Base-by-base conservation (phyloP, 2,329 filamentous ascomycete genomes). In the Tricladium varicosporioides region DNA sequence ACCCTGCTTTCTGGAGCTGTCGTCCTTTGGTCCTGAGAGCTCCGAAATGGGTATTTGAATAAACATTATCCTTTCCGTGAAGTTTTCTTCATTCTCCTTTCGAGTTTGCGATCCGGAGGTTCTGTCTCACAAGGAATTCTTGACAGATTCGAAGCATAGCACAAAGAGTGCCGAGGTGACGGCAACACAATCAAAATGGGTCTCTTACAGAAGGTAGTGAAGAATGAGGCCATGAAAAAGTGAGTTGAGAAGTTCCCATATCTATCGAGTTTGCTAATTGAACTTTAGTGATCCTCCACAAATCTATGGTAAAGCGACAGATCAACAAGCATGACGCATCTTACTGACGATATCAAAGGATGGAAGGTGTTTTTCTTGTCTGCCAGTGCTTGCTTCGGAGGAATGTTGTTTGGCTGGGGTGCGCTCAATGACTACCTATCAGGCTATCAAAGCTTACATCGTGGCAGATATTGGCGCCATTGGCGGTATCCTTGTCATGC, bases 401-500 rank as follows among this genome's bases (percentile, higher is more conserved):
- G 86, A 48, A 83, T 83, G 76, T 72, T 78, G 10, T 80, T 84
- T 61, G 81, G 81, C 46, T 83, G 82, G 86, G 68, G 65, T 64
- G 54, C 18, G 63, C 63, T 32, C 2, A 18, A 5, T 14, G 10
- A 10, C 13, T 33, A 11, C 5, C 31, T 44, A 27, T 27, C 1
- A 1, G 36, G 19, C 46, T 8, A 19, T 2, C 13, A 14, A 18
- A 32, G 22, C 36, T 60, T 22, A 56, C 32, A 36, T 36, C 14
- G 2, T 2, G n/a, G 5, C 50, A 66, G 88, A 91, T 70, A 86
- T 89, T 72, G 85, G 88, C 68, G 86, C 91, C 9, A 91, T 89
- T 79, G 88, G 86, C 47, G 86, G 86, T 56, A 84, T 93, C 61
- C 75, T 93, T 56, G 90, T 87, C 2, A 80, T 92, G 66, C 73